A percentile compares a stretch with the other conserved stretches of the same genome.
phyloP scores from a whole-genome alignment of 371 early-diverging fungal genomes.

The Hamiltosporidium magnivora region DNA sequence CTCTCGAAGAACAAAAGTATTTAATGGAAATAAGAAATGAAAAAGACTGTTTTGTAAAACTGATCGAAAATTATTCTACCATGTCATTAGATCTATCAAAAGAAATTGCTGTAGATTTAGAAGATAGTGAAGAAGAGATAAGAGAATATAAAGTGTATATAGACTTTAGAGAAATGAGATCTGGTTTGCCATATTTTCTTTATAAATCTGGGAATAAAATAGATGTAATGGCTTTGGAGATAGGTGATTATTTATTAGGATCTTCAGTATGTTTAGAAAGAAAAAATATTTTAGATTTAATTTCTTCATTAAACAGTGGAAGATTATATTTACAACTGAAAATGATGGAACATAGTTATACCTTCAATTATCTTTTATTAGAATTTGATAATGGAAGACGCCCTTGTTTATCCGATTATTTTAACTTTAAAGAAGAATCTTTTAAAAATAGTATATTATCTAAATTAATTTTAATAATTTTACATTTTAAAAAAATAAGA shows the following conservation, averaged over 20 bases:
- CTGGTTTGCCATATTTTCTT: slow-evolving; percentile 45
- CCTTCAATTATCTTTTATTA: slow-evolving; percentile 26
- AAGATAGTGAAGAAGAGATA: slow-evolving; percentile 8
- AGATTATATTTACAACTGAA: slow-evolving; percentile 37
- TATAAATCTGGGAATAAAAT: slow-evolving; percentile 35
- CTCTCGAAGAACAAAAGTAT: slow-evolving; percentile 46
- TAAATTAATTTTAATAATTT: slow-evolving; percentile 31
- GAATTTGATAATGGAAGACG: slow-evolving; percentile 28
- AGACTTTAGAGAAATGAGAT: slow-evolving; percentile 44
- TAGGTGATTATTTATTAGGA: slow-evolving; percentile 47
- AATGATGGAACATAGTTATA: slow-evolving; percentile 23
- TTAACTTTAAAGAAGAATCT: background rate
- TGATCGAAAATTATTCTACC: slow-evolving; percentile 24
- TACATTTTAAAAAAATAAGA: slow-evolving; percentile 30
- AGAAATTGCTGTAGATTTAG: slow-evolving; percentile 1
- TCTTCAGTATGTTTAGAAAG: slow-evolving; percentile 35
- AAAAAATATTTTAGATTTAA: slow-evolving; percentile 44
- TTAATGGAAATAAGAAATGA: slow-evolving; percentile 32
- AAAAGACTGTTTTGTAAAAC: slow-evolving; percentile 32
- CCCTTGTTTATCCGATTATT: slow-evolving; percentile 19
- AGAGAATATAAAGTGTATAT: slow-evolving; percentile 23
- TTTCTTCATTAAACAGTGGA: slow-evolving; percentile 23
- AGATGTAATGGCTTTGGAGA: slow-evolving; percentile 14
- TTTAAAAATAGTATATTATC: slow-evolving; percentile 23
- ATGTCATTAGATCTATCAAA: slow-evolving; percentile 10